Evolutionary conservation across 2,329 filamentous ascomycete species (phyloP).

Genomic region (Trichophyton rubrum): DNA sequence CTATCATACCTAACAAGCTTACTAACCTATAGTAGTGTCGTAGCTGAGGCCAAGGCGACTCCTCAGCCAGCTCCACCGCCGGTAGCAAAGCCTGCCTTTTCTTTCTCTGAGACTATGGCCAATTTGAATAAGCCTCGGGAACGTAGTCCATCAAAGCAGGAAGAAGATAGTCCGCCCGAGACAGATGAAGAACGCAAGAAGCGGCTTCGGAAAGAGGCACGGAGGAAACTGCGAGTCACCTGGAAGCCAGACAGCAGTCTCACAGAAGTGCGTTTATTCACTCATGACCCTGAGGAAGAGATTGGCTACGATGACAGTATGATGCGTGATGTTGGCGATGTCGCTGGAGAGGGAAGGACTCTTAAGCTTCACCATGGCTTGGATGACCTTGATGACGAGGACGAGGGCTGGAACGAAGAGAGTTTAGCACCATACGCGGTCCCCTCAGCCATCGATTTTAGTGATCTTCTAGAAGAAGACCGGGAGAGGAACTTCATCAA

Average conservation of each 20-base stretch:
- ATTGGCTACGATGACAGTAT: slow-evolving; percentile 46
- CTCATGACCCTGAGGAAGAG: slow-evolving; percentile 52
- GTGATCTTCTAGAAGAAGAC: slow-evolving; percentile 24
- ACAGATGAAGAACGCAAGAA: slow-evolving; percentile 48
- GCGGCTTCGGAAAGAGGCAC: slow-evolving; percentile 48
- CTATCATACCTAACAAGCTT: background rate
- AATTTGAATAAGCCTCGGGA: slow-evolving; percentile 46
- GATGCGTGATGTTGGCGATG: slow-evolving; percentile 46
- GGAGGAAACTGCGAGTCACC: slow-evolving; percentile 47
- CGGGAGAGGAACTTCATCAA: slow-evolving; percentile 30
- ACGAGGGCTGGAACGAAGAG: slow-evolving; percentile 28
- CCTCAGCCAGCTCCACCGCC: slow-evolving; percentile 20
- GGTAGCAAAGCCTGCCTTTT: slow-evolving; percentile 31
- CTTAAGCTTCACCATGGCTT: slow-evolving; percentile 42
- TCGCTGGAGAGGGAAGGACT: slow-evolving; percentile 43
- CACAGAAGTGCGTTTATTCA: slow-evolving; percentile 46
- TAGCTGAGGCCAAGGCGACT: slow-evolving; percentile 16
- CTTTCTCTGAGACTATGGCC: slow-evolving; percentile 39
- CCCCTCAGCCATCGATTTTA: slow-evolving; percentile 30
- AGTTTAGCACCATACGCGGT: slow-evolving; percentile 24
- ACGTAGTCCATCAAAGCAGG: slow-evolving; percentile 37
- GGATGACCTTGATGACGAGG: slow-evolving; percentile 48
- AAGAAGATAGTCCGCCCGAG: slow-evolving; percentile 43
- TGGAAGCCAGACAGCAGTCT: slow-evolving; percentile 48
- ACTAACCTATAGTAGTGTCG: slow-evolving; percentile 9